These are phyloP conservation scores for Apiospora aurea DNA, from an alignment of 2,329 filamentous ascomycete genomes.

Conservation along the genomic window DNA sequence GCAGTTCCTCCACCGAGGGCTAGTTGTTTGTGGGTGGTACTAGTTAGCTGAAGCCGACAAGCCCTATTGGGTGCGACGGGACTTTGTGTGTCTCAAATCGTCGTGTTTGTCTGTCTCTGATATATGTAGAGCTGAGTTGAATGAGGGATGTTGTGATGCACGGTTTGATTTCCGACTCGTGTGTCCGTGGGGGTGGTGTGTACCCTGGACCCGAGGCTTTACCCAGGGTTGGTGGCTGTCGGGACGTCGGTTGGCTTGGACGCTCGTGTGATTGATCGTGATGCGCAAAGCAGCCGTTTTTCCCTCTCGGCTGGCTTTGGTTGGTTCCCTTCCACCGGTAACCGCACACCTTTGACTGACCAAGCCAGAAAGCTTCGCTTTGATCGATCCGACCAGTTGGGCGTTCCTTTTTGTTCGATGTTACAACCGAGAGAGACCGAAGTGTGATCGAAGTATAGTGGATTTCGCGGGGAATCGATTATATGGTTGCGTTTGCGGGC, in stretches of 20 bases:
- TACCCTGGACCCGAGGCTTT: slow-evolving; percentile 12
- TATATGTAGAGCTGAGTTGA: neutral
- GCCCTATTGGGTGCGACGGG: neutral
- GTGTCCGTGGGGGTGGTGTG: slow-evolving; percentile 15
- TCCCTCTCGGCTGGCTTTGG: neutral
- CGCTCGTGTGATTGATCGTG: slow-evolving; percentile 20
- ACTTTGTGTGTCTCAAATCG: neutral
- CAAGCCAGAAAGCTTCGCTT: neutral
- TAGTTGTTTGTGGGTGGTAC: slow-evolving; percentile 2
- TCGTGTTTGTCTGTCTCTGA: neutral
- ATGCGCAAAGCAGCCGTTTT: neutral
- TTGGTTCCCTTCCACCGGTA: slow-evolving; percentile 14
- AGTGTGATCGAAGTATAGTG: slow-evolving; percentile 10
- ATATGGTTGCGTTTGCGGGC: neutral
- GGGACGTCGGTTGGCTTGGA: slow-evolving; percentile 15
- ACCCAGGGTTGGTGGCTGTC: neutral
- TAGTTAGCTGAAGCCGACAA: neutral
- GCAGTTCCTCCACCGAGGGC: slow-evolving; percentile 2
- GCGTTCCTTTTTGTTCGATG: neutral
- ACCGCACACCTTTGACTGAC: neutral
- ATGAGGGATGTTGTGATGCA: slow-evolving; percentile 3
- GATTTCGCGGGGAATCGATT: slow-evolving; percentile 17
- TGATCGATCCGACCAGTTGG: neutral
- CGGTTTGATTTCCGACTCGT: neutral
- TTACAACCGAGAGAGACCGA: slow-evolving; percentile 2